Percentiles rank a stretch among this genome's conserved stretches.
Conservation (phyloP, 148 eudicot genomes). For the Gaultheria prostrata region DNA sequence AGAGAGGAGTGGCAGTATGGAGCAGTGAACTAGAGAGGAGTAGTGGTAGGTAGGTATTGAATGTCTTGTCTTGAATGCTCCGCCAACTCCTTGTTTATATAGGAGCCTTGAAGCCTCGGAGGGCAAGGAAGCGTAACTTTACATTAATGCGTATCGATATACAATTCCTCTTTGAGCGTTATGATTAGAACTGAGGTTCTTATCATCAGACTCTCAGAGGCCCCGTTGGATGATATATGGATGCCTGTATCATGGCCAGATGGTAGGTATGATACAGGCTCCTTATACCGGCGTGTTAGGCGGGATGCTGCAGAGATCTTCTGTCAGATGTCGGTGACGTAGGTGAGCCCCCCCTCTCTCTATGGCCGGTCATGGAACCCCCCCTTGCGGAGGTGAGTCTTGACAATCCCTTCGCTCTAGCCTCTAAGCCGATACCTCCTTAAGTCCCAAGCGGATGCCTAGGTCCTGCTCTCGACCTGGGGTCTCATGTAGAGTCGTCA, state of each 20-base stretch:
- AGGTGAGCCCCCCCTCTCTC: not conserved
- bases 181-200: not conserved
- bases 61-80: not conserved
- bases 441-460: no score
- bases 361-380: not conserved
- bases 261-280: not conserved
- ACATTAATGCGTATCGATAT: no score
- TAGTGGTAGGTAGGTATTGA: not conserved
- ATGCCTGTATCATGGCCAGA: not conserved
- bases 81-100: not conserved
- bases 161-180: not conserved
- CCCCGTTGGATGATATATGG: no score
- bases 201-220: no score
- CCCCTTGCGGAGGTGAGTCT: no score
- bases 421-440: no score
- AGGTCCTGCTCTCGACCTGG: no score
- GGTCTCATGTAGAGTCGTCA: no score
- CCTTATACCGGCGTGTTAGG: no score
- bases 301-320: no score
- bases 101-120: not conserved
- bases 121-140: not conserved
- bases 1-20: not conserved
- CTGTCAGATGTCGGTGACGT: not conserved
- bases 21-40: no score
- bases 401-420: no score